Evolutionary conservation across 129 eudicot genomes (phyloP).

Genomic region (Ambrosia artemisiifolia): DNA sequence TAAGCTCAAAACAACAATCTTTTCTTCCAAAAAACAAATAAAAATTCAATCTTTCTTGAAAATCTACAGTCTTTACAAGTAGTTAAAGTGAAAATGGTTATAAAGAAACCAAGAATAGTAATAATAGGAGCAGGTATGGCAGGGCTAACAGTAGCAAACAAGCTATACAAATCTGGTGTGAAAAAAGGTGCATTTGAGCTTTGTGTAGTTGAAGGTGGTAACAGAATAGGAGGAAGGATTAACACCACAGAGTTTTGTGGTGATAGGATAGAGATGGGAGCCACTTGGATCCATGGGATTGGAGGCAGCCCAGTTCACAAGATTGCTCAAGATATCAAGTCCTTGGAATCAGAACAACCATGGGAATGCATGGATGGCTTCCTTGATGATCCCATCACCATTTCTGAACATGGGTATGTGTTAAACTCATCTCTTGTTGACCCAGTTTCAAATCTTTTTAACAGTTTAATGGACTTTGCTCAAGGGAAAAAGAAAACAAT

Average conservation of each 20-base stretch:
- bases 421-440: conserved; percentile 49
- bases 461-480: conserved; percentile 49
- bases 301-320: conserved; percentile 79
- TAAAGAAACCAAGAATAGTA: conserved; percentile 68
- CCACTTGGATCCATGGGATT: conserved; percentile 98
- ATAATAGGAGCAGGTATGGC: conserved; percentile 96
- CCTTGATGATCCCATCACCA: conserved; percentile 53
- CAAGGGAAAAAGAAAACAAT: conserved; percentile 39
- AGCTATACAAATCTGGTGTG: conserved; percentile 55
- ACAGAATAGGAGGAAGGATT: conserved; percentile 81
- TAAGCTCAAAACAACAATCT: conserved; percentile 25
- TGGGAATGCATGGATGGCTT: conserved; percentile 94
- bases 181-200: conserved; percentile 62
- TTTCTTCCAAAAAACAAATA: neutral
- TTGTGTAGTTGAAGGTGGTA: conserved; percentile 77
- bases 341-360: conserved; percentile 59
- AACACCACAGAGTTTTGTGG: conserved; percentile 82
- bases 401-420: conserved; percentile 64
- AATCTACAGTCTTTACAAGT: neutral
- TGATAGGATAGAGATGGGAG: conserved; percentile 84
- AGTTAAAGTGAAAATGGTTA: conserved; percentile 46
- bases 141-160: conserved; percentile 84
- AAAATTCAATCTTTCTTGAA: neutral
- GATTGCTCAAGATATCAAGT: conserved; percentile 60
- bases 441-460: conserved; percentile 54